These are phyloP conservation scores for Neopestalotiopsis rosae DNA, from an alignment of 2,329 filamentous ascomycete species.

Conservation along the genomic window DNA sequence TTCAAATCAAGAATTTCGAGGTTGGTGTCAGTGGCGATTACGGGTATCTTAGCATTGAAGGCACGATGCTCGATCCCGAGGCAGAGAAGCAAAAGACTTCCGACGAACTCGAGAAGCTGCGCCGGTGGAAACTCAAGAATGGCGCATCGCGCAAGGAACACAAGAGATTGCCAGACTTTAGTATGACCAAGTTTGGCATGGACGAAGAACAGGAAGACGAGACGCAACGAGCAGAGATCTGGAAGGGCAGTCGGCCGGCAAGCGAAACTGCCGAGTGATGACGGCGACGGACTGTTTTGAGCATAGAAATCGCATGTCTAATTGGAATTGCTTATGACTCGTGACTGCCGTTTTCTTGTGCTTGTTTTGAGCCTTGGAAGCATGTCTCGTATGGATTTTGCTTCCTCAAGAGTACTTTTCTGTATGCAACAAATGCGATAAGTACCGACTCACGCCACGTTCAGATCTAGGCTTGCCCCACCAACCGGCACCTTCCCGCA, in stretches of 20 bases:
- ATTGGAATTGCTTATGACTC: no score
- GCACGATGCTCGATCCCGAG: constrained; percentile 77
- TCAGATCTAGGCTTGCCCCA: not conserved
- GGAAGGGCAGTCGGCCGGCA: constrained; percentile 38
- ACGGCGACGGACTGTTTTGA: not conserved
- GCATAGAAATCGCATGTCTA: constrained; percentile 1
- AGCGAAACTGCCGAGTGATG: constrained; percentile 26
- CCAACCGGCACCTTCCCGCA: not conserved
- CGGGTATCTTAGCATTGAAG: constrained; percentile 84
- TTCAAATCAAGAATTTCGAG: constrained; percentile 86
- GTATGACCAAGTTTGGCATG: constrained; percentile 59
- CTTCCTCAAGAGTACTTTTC: no score
- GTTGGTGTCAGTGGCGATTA: constrained; percentile 75
- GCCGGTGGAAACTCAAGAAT: constrained; percentile 42
- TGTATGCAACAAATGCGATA: no score
- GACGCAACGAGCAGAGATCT: constrained; percentile 36
- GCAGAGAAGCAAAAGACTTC: constrained; percentile 67
- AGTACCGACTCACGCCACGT: not conserved
- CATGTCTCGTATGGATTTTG: not conserved
- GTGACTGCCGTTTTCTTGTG: no score
- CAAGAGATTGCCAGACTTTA: constrained; percentile 54
- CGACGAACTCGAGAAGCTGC: constrained; percentile 52
- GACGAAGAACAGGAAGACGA: constrained; percentile 52
- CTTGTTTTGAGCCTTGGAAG: not conserved
- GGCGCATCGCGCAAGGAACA: constrained; percentile 35